Percentiles rank a stretch among this genome's conserved stretches.
These are phyloP conservation scores for Sporothrix curviconia DNA, from an alignment of 2,329 filamentous ascomycete genomes.

Conservation along the genomic window DNA sequence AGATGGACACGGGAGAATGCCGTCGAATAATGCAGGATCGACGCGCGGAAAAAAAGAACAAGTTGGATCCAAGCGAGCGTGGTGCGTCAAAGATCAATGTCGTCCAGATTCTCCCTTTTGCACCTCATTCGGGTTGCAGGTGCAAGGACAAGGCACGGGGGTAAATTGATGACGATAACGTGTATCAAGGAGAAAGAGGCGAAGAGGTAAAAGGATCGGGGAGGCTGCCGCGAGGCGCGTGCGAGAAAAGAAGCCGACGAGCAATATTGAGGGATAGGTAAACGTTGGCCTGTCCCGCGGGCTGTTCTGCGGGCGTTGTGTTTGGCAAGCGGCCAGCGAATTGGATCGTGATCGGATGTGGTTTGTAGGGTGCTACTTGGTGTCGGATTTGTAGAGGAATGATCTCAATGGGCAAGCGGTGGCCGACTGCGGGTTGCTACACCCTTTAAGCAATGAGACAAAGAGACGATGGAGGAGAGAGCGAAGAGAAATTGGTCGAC, in stretches of 20 bases:
- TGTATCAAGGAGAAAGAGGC: not conserved
- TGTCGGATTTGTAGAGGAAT: too few relatives aligned
- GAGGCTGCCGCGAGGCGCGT: too few relatives aligned
- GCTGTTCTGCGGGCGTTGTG: not conserved
- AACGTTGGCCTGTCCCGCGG: not conserved
- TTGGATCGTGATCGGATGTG: too few relatives aligned
- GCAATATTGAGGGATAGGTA: too few relatives aligned
- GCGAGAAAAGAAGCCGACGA: not conserved
- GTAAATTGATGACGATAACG: not conserved
- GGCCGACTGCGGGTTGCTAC: not conserved
- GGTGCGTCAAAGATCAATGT: too few relatives aligned
- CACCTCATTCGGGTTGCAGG: not conserved
- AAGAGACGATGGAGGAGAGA: not conserved
- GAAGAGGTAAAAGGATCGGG: not conserved
- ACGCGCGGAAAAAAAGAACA: not conserved
- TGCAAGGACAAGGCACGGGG: slow-evolving; percentile 4
- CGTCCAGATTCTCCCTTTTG: too few relatives aligned
- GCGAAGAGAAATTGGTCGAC: not conserved
- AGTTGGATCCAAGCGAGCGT: not conserved
- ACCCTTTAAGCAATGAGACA: not conserved
- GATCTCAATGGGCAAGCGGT: not conserved
- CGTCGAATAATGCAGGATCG: slow-evolving; percentile 16
- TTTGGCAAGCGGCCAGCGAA: too few relatives aligned
- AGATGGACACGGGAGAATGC: slow-evolving; percentile 17
- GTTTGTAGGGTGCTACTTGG: too few relatives aligned